Percentiles rank a stretch among this genome's conserved stretches.
Evolutionary conservation across 768 basidiomycete genomes (phyloP).

Genomic region (Russula compacta): DNA sequence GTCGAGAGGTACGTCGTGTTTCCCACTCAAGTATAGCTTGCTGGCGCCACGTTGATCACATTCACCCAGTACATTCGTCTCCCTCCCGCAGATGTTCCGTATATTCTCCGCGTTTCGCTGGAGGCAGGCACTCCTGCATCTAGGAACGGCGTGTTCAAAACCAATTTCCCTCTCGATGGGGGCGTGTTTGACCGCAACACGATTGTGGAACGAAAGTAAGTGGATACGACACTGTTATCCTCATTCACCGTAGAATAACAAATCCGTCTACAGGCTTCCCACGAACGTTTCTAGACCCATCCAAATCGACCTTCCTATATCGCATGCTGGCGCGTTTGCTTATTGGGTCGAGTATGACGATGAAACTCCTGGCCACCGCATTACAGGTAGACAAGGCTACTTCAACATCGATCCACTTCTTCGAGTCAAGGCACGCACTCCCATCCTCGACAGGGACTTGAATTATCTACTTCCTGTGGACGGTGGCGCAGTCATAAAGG

Average conservation of each 20-base stretch:
- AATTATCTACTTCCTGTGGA: conserved; percentile 42
- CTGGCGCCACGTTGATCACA: conserved; percentile 2
- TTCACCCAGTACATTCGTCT: conserved; percentile 80
- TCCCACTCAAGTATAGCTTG: neutral
- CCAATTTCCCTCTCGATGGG: conserved; percentile 94
- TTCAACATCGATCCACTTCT: conserved; percentile 95
- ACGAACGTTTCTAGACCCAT: conserved; percentile 85
- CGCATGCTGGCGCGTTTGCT: conserved; percentile 90
- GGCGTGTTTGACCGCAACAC: conserved; percentile 70
- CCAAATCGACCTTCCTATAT: conserved; percentile 90
- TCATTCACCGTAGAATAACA: neutral
- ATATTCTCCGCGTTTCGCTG: conserved; percentile 83
- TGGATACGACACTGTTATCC: conserved; percentile 13
- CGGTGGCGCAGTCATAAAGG: conserved; percentile 43
- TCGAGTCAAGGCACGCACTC: conserved; percentile 58
- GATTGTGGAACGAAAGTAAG: conserved; percentile 71
- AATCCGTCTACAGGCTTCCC: conserved; percentile 49
- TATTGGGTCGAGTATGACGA: conserved; percentile 92
- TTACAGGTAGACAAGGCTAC: conserved; percentile 82
- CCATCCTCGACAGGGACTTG: conserved; percentile 54
- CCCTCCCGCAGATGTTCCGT: conserved; percentile 82
- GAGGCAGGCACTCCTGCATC: conserved; percentile 89
- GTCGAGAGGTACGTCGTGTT: conserved; percentile 56
- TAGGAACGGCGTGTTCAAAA: conserved; percentile 86
- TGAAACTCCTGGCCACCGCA: conserved; percentile 44